Evolutionary conservation across 2,329 filamentous ascomycete species (phyloP).

Genomic region (Fusarium metavorans): DNA sequence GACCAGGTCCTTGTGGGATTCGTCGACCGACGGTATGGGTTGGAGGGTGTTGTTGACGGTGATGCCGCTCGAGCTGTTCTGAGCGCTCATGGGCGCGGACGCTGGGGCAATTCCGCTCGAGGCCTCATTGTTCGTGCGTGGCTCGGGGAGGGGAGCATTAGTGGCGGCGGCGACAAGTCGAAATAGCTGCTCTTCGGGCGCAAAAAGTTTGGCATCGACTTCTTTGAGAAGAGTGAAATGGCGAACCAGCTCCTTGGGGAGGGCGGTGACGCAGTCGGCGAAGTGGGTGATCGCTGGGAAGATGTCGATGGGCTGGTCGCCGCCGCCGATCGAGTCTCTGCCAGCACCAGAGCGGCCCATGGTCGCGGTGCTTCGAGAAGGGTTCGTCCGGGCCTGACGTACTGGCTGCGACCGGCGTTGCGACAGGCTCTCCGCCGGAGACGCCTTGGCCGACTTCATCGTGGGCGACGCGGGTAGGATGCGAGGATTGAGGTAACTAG

Average conservation of each 20-base stretch:
- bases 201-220: constrained; percentile 96
- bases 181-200: constrained; percentile 84
- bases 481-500: constrained; percentile 30
- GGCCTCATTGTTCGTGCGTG: constrained; percentile 58
- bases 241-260: constrained; percentile 94
- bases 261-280: constrained; percentile 89
- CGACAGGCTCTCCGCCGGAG: constrained; percentile 57
- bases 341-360: constrained; percentile 57
- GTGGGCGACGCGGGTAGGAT: constrained; percentile 48
- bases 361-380: constrained; percentile 65
- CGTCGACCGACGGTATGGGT: constrained; percentile 56
- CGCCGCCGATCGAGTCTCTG: constrained; percentile 60
- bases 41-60: constrained; percentile 51
- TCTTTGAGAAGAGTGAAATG: constrained; percentile 97
- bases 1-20: constrained; percentile 57
- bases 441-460: constrained; percentile 69
- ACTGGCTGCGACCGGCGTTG: constrained; percentile 72
- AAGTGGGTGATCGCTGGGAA: constrained; percentile 80
- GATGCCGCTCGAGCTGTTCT: constrained; percentile 60
- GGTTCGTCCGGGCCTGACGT: constrained; percentile 75
- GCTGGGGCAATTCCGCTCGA: constrained; percentile 56
- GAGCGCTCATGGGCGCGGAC: constrained; percentile 62
- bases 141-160: constrained; percentile 61
- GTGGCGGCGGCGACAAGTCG: constrained; percentile 77
- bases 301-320: constrained; percentile 73